Percentiles rank a stretch among this genome's conserved stretches.
These are phyloP conservation scores for Malus hybrid DNA, from an alignment of 331 rosid genomes.

Conservation along the genomic window DNA sequence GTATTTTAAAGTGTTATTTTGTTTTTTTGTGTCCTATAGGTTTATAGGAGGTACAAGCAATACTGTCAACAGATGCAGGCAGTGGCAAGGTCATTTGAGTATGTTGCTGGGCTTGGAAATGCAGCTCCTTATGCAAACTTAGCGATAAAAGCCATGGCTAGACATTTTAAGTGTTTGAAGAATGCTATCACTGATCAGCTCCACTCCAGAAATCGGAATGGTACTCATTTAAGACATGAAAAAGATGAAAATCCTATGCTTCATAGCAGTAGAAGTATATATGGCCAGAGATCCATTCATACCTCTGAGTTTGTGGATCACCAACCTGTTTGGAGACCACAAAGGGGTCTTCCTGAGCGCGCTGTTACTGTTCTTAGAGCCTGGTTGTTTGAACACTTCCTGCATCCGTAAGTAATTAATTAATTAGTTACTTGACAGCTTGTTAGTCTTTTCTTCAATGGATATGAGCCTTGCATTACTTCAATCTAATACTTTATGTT, in stretches of 20 bases:
- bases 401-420: conserved; percentile 72
- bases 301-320: conserved; percentile 53
- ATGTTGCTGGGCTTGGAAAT: conserved; percentile 73
- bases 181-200: conserved; percentile 73
- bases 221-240: conserved; percentile 20
- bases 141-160: conserved; percentile 78
- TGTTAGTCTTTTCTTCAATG: background rate
- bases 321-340: conserved; percentile 96
- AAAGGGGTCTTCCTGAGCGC: conserved; percentile 89
- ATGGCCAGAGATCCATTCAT: conserved; percentile 39
- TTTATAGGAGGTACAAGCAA: conserved; percentile 78
- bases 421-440: background rate
- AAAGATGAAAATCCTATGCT: conserved; percentile 46
- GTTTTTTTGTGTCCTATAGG: conserved; percentile 29
- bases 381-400: conserved; percentile 90
- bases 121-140: conserved; percentile 81
- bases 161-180: conserved; percentile 77
- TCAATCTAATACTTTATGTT: background rate
- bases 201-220: conserved; percentile 46
- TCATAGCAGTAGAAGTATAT: conserved; percentile 32
- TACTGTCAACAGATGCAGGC: conserved; percentile 84
- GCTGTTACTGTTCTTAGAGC: conserved; percentile 84
- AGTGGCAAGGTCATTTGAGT: conserved; percentile 75
- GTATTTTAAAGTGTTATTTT: background rate
- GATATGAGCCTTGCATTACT: background rate